Conservation (phyloP, 768 basidiomycete genomes). For the Tulasnella sp. region DNA sequence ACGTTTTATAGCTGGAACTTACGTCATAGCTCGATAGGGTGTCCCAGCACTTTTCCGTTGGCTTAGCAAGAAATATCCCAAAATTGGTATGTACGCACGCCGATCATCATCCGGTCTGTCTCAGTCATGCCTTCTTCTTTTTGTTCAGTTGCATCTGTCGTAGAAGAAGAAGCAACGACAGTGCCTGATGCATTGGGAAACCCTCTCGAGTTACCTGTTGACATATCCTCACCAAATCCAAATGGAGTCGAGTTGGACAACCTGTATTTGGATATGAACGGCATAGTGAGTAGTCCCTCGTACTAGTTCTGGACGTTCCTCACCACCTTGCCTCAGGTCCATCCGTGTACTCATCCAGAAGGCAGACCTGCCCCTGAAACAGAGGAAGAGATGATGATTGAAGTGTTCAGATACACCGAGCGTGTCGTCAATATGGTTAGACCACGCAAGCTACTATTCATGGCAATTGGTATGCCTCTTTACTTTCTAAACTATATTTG, state of each 20-base stretch:
- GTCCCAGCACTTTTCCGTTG: slow-evolving; percentile 96
- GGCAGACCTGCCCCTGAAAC: slow-evolving; percentile 97
- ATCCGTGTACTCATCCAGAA: slow-evolving; percentile 98
- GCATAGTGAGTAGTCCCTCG: slow-evolving; percentile 54
- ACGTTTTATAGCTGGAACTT: neutral
- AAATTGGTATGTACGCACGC: slow-evolving; percentile 54
- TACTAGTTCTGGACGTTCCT: neutral
- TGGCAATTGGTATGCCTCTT: slow-evolving; percentile 76
- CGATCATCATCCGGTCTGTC: neutral
- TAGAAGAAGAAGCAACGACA: slow-evolving; percentile 69
- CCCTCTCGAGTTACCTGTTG: slow-evolving; percentile 55
- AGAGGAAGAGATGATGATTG: slow-evolving; percentile 98
- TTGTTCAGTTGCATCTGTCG: slow-evolving; percentile 52
- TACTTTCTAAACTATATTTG: neutral
- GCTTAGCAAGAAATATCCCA: slow-evolving; percentile 97
- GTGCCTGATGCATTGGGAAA: slow-evolving; percentile 48
- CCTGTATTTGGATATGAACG: slow-evolving; percentile 98
- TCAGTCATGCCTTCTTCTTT: neutral
- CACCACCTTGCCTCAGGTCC: slow-evolving; percentile 43
- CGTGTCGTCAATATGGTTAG: slow-evolving; percentile 94
- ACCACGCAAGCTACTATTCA: slow-evolving; percentile 88
- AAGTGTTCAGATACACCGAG: slow-evolving; percentile 93
- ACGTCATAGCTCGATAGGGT: slow-evolving; percentile 43
- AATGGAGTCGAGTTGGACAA: slow-evolving; percentile 93
- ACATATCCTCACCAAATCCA: slow-evolving; percentile 75